Percentiles rank a stretch among this genome's conserved stretches.
Evolutionary conservation across 2,329 filamentous ascomycete species (phyloP).

Genomic region (Paraphoma chrysanthemicola): DNA sequence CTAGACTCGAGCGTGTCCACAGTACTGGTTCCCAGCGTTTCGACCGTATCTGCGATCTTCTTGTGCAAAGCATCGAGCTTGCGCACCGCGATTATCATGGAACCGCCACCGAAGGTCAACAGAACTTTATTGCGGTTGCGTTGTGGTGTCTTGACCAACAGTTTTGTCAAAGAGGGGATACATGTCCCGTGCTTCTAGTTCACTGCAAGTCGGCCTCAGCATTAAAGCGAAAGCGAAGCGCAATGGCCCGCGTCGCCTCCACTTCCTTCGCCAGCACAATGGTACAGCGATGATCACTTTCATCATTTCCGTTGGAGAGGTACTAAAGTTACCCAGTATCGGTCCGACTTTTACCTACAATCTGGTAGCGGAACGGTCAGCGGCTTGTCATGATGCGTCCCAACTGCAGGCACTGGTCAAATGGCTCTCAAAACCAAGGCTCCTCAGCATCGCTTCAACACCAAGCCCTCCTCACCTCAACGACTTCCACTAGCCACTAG

Average conservation of each 20-base stretch:
- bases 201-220: not conserved
- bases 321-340: not conserved
- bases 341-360: not conserved
- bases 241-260: not conserved
- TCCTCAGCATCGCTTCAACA: not conserved
- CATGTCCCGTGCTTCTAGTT: not conserved
- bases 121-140: not conserved
- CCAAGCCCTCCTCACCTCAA: not conserved
- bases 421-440: too few species aligned
- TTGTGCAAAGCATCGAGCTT: not conserved
- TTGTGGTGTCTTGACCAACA: not conserved
- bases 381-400: not conserved
- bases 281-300: not conserved
- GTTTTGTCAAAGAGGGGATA: too few species aligned
- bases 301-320: not conserved
- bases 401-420: too few species aligned
- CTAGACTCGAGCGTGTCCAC: not conserved
- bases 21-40: too few species aligned
- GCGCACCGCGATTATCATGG: not conserved
- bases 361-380: not conserved
- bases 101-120: not conserved
- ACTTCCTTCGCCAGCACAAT: not conserved
- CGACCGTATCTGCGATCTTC: not conserved
- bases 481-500: not conserved
- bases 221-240: not conserved